These are phyloP conservation scores for Aspergillus sclerotioniger DNA, from an alignment of 495 filamentous ascomycete species.

Conservation along the genomic window DNA sequence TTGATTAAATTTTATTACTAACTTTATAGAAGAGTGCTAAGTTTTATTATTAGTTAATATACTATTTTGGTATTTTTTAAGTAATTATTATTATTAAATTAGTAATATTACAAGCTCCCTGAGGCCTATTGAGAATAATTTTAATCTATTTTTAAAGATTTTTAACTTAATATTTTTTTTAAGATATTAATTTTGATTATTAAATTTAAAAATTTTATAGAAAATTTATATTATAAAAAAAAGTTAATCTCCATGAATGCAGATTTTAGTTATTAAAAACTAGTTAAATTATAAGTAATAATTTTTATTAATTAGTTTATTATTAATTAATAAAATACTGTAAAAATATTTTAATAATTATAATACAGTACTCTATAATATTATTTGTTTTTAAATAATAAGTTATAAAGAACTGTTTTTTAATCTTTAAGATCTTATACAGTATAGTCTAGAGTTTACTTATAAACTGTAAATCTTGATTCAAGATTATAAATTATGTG, in stretches of 20 bases:
- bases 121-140: not conserved
- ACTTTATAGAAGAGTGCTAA: too few species aligned
- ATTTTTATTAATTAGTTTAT: not conserved
- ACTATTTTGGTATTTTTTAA: not conserved
- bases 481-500: too few species aligned
- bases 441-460: too few species aligned
- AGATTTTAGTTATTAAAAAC: too few species aligned
- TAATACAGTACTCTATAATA: too few species aligned
- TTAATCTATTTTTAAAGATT: not conserved
- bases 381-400: not conserved
- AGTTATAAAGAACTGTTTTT: too few species aligned
- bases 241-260: too few species aligned
- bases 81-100: not conserved
- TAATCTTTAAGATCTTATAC: too few species aligned
- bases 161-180: not conserved
- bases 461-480: too few species aligned
- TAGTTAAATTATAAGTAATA: too few species aligned
- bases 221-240: too few species aligned
- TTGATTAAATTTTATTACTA: not conserved
- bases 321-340: not conserved
- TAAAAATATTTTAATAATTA: constrained; percentile 1
- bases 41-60: not conserved
- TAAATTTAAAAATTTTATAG: constrained; percentile 1
- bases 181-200: not conserved
- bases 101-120: not conserved